Conservation (phyloP, 2,329 filamentous ascomycete genomes). For the Leptographium radiaticola region DNA sequence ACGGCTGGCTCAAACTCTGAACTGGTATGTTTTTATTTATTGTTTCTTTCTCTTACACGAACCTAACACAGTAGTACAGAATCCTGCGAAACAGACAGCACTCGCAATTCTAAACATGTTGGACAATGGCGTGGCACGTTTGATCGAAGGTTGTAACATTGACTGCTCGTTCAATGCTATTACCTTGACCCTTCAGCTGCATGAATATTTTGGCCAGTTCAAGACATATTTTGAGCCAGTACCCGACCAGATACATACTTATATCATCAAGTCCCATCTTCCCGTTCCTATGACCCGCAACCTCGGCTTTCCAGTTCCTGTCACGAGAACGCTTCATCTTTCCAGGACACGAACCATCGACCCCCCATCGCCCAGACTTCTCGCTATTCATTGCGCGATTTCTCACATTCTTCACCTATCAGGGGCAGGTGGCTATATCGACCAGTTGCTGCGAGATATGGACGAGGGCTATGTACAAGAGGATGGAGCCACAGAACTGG, state of each 20-base stretch:
- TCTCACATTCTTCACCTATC: neutral
- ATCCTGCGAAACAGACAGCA: neutral
- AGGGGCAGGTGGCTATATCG: neutral
- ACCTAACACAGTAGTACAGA: neutral
- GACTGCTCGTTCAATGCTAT: neutral
- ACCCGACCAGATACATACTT: neutral
- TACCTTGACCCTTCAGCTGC: neutral
- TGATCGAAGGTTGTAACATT: neutral
- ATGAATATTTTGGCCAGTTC: neutral
- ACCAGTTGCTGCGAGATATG: neutral
- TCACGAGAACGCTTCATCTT: neutral
- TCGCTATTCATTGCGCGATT: neutral
- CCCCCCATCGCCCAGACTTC: neutral
- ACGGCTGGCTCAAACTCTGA: neutral
- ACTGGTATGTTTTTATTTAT: neutral
- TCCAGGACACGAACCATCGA: neutral
- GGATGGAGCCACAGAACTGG: neutral
- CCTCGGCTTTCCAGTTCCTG: neutral
- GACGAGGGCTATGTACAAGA: neutral
- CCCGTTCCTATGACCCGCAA: neutral
- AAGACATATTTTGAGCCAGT: neutral
- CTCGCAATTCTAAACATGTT: neutral
- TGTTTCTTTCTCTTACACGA: neutral
- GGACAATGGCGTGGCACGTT: neutral
- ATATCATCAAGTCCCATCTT: neutral